phyloP scores from a whole-genome alignment of 2,329 filamentous ascomycete species.

The Trichoderma citrinoviride region DNA sequence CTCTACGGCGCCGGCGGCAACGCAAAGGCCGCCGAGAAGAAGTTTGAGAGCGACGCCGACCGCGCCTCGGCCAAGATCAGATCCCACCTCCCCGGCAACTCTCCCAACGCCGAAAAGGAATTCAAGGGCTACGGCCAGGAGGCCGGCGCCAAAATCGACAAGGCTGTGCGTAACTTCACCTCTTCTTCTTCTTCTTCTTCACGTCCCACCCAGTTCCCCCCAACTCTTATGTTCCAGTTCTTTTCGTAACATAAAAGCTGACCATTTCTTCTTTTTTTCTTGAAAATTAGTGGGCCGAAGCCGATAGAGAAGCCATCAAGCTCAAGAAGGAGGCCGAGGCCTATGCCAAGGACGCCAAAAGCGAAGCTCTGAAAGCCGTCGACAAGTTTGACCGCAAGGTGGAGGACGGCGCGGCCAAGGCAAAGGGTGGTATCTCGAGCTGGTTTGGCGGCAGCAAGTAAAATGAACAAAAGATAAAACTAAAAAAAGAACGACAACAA shows the following conservation, averaged over 20 bases:
- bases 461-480: background rate
- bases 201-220: too few relatives aligned
- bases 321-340: constrained; percentile 60
- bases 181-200: background rate
- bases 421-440: constrained; percentile 77
- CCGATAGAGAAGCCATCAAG: constrained; percentile 60
- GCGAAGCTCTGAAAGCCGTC: constrained; percentile 67
- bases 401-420: constrained; percentile 72
- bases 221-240: too few relatives aligned
- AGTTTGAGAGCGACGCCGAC: constrained; percentile 79
- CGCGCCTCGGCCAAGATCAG: constrained; percentile 64
- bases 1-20: constrained; percentile 82
- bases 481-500: background rate
- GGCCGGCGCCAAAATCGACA: constrained; percentile 65
- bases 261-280: background rate
- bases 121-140: constrained; percentile 47
- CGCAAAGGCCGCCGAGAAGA: constrained; percentile 78
- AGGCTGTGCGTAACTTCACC: constrained; percentile 53
- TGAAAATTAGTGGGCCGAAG: constrained; percentile 50
- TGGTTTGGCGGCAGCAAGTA: constrained; percentile 71
- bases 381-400: constrained; percentile 82
- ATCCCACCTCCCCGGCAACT: constrained; percentile 56
- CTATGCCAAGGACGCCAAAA: constrained; percentile 61
- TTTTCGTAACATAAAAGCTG: background rate
- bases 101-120: constrained; percentile 62